Evolutionary conservation across 176 grass and related monocot species (phyloP).

Genomic region (Luzula sylvatica): DNA sequence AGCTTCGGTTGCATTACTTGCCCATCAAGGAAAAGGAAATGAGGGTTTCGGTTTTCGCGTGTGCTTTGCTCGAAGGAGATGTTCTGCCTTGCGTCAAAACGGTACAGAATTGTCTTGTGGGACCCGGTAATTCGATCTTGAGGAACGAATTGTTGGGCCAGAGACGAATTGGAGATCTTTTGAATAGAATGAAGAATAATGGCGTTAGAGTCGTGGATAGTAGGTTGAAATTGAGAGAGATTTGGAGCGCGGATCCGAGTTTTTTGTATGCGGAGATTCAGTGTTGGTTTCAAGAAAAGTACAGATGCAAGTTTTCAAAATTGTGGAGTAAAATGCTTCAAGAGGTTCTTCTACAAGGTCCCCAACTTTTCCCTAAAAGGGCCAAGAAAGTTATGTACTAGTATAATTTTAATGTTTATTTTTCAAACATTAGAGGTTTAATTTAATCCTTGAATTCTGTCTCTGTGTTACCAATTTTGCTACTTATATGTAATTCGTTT

Average conservation of each 20-base stretch:
- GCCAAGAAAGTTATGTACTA: slow-evolving; percentile 27
- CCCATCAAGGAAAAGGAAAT: slow-evolving; percentile 47
- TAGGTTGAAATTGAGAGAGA: slow-evolving; percentile 27
- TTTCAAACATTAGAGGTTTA: not conserved
- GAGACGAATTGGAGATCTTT: slow-evolving; percentile 44
- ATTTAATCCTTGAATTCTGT: not conserved
- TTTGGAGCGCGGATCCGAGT: slow-evolving; percentile 24
- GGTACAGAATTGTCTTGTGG: slow-evolving; percentile 41
- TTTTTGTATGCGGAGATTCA: slow-evolving; percentile 30
- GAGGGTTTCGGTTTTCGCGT: slow-evolving; percentile 58
- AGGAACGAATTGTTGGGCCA: slow-evolving; percentile 27
- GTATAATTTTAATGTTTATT: not conserved
- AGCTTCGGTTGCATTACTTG: slow-evolving; percentile 49
- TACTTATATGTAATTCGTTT: too few species aligned
- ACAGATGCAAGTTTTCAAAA: slow-evolving; percentile 14
- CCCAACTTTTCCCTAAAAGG: slow-evolving; percentile 35
- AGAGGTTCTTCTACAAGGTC: slow-evolving; percentile 31
- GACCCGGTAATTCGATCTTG: slow-evolving; percentile 47
- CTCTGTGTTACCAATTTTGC: too few species aligned
- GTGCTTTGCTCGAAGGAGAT: slow-evolving; percentile 76
- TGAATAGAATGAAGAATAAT: slow-evolving; percentile 28
- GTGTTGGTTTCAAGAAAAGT: slow-evolving; percentile 35
- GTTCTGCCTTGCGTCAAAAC: slow-evolving; percentile 70
- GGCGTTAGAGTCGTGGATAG: slow-evolving; percentile 17
- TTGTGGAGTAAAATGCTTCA: slow-evolving; percentile 28